These are phyloP conservation scores for Dalbergia oliveri DNA, from an alignment of 306 rosid species.

Conservation along the genomic window DNA sequence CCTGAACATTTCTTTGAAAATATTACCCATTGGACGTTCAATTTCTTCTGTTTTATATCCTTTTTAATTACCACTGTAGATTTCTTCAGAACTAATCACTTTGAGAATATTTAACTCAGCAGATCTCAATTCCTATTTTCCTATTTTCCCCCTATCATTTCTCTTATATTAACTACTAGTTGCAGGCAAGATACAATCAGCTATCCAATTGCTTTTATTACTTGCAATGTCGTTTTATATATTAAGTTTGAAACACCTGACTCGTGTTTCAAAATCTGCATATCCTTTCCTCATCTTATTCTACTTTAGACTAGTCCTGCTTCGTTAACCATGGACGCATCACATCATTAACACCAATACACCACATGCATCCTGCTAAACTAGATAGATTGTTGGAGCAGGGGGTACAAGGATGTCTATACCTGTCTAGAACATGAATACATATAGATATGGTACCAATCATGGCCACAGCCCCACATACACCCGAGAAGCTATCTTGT, in stretches of 20 bases:
- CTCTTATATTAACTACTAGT: too few species aligned
- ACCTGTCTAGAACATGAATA: conserved; percentile 28
- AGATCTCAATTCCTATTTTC: too few species aligned
- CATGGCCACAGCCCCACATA: conserved; percentile 3
- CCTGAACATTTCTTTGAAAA: too few species aligned
- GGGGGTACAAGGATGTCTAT: not conserved
- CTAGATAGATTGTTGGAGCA: not conserved
- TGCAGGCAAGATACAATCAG: not conserved
- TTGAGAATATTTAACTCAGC: not conserved
- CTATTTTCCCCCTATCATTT: too few species aligned
- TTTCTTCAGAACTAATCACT: too few species aligned
- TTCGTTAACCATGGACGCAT: not conserved
- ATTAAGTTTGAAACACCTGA: not conserved
- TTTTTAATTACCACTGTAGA: too few species aligned
- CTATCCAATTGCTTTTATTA: not conserved
- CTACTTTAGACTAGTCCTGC: not conserved
- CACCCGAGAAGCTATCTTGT: conserved; percentile 18
- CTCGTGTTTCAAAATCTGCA: not conserved
- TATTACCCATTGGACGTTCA: too few species aligned
- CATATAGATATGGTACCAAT: not conserved
- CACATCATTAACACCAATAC: not conserved
- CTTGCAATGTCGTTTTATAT: not conserved
- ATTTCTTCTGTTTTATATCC: too few species aligned
- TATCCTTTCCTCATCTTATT: not conserved
- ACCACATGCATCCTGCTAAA: not conserved